Evolutionary conservation across 768 basidiomycete species (phyloP).

Genomic region (Boletus sensibilis): DNA sequence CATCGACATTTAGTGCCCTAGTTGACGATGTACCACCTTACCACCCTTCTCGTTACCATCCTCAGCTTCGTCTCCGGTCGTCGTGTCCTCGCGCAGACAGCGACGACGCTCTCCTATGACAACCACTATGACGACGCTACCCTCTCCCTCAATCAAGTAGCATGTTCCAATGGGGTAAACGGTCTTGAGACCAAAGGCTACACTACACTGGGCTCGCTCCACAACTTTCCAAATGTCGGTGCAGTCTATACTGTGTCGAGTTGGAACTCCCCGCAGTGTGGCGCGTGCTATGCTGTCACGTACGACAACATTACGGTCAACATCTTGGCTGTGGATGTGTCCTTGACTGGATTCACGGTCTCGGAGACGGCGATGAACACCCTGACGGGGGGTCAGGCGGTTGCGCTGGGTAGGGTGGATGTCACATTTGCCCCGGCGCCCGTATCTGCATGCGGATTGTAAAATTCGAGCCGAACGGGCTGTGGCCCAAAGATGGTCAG

Average conservation of each 20-base stretch:
- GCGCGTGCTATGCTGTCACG: slow-evolving; percentile 32
- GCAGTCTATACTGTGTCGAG: slow-evolving; percentile 25
- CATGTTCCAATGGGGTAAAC: slow-evolving; percentile 40
- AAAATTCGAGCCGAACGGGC: background rate
- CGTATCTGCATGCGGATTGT: slow-evolving; percentile 1
- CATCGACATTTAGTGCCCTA: background rate
- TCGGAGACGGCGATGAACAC: slow-evolving; percentile 29
- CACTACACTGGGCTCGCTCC: slow-evolving; percentile 38
- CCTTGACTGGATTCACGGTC: slow-evolving; percentile 40
- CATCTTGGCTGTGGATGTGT: slow-evolving; percentile 54
- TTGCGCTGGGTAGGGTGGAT: slow-evolving; percentile 14
- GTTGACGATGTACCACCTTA: slow-evolving; percentile 28
- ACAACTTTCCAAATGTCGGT: slow-evolving; percentile 39
- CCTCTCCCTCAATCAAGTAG: slow-evolving; percentile 30
- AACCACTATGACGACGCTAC: slow-evolving; percentile 32
- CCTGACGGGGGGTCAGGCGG: slow-evolving; percentile 19
- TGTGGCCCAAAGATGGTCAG: slow-evolving; percentile 2
- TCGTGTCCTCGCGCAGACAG: slow-evolving; percentile 20
- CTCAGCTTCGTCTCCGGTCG: slow-evolving; percentile 16
- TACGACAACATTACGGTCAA: slow-evolving; percentile 40
- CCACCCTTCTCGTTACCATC: slow-evolving; percentile 14
- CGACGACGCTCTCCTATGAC: slow-evolving; percentile 38
- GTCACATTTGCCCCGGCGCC: slow-evolving; percentile 7
- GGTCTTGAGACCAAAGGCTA: slow-evolving; percentile 37
- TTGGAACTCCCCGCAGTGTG: slow-evolving; percentile 27